Conservation (phyloP, 352 stramenopile genomes). For the Phytophthora brassicae region DNA sequence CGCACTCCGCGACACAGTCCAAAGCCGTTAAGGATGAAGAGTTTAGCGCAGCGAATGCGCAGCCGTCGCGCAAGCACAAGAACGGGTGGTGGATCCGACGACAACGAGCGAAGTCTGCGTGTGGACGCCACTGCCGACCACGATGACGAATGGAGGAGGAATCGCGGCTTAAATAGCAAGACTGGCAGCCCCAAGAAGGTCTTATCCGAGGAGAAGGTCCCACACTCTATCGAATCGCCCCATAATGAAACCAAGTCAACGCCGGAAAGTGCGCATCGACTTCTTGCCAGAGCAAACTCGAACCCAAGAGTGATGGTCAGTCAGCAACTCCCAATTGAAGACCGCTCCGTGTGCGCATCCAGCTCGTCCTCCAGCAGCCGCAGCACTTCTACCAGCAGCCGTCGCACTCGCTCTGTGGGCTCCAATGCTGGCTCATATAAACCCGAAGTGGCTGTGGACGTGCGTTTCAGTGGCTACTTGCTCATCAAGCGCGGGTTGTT, state of each 20-base stretch:
- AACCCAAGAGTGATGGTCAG: not conserved
- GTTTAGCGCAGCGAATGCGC: conserved; percentile 37
- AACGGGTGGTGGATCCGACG: conserved; percentile 13
- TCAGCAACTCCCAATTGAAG: too few species aligned
- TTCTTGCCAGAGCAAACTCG: conserved; percentile 9
- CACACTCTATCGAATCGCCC: conserved; percentile 9
- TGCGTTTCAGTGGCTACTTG: conserved; percentile 50
- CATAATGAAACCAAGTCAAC: not conserved
- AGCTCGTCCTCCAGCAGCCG: conserved; percentile 18
- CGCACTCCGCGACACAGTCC: not conserved
- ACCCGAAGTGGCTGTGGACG: conserved; percentile 33
- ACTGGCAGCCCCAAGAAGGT: conserved; percentile 15
- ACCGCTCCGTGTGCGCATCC: conserved; percentile 7
- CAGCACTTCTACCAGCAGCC: conserved; percentile 15
- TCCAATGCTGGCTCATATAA: conserved; percentile 27
- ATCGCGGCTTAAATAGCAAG: conserved; percentile 29
- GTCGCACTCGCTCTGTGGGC: conserved; percentile 20
- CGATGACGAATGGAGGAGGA: conserved; percentile 21
- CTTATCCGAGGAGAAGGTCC: conserved; percentile 1
- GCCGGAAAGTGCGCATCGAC: conserved; percentile 7
- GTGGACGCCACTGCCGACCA: conserved; percentile 9
- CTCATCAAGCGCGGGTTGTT: conserved; percentile 51
- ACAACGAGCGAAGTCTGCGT: conserved; percentile 20
- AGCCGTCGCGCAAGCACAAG: conserved; percentile 14
- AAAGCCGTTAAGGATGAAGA: too few species aligned